These are phyloP conservation scores for Psidium guajava DNA, from an alignment of 345 rosid species.

Conservation along the genomic window DNA sequence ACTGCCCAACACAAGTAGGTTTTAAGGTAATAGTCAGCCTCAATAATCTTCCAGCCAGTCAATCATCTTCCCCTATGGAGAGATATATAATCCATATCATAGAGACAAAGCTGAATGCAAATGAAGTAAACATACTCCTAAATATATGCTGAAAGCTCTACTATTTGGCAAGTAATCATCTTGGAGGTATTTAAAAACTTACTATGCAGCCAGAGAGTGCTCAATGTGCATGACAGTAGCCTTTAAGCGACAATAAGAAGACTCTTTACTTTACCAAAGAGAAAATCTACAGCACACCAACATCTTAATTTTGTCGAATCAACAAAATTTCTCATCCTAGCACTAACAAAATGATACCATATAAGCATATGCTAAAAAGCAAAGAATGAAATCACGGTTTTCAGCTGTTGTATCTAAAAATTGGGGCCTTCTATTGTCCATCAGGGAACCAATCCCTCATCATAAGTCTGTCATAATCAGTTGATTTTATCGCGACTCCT, in stretches of 20 bases:
- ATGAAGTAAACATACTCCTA: neutral
- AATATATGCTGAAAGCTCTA: neutral
- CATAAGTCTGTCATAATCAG: neutral
- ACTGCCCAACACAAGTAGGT: slow-evolving; percentile 17
- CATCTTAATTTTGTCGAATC: neutral
- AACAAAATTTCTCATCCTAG: neutral
- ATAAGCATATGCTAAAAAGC: neutral
- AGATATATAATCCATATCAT: neutral
- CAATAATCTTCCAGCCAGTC: neutral
- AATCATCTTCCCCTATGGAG: neutral
- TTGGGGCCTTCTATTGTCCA: neutral
- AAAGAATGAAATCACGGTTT: neutral
- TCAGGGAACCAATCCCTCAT: neutral
- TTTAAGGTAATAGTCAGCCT: neutral
- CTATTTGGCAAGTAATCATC: neutral
- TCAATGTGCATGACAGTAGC: neutral
- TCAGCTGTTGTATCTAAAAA: neutral
- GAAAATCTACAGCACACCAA: neutral
- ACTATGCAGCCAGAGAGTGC: neutral
- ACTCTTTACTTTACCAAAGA: neutral
- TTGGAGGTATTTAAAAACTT: neutral
- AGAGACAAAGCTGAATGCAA: neutral
- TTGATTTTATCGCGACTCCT: neutral
- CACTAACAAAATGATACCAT: neutral
- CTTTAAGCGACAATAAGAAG: neutral